A percentile compares a stretch with the other conserved stretches of the same genome.
These are phyloP conservation scores for Coemansia sp. DNA, from an alignment of 192 early-diverging fungal genomes.

Conservation along the genomic window DNA sequence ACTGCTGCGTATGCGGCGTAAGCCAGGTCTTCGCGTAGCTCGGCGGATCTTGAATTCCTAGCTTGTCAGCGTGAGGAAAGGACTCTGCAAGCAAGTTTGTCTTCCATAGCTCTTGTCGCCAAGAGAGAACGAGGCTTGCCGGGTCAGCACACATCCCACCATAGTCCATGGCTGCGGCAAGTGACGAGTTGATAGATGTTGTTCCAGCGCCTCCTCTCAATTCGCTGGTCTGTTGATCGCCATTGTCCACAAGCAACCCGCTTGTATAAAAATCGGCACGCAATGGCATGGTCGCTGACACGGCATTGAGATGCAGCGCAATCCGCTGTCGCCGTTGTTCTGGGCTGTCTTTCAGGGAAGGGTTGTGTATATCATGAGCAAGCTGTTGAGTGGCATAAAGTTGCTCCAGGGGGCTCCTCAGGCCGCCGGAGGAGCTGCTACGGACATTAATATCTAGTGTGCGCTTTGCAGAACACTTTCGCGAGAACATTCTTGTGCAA, in stretches of 20 bases:
- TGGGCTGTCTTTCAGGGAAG: background rate
- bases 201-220: slow-evolving; percentile 12
- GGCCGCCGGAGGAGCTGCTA: background rate
- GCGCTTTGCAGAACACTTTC: slow-evolving; percentile 28
- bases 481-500: background rate
- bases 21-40: slow-evolving; percentile 43
- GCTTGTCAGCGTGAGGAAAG: background rate
- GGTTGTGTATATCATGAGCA: slow-evolving; percentile 17
- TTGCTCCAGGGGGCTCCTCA: slow-evolving; percentile 33
- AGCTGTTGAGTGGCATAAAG: slow-evolving; percentile 26
- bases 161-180: slow-evolving; percentile 24
- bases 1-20: slow-evolving; percentile 39
- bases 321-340: slow-evolving; percentile 14
- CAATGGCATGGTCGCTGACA: slow-evolving; percentile 21
- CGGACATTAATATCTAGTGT: background rate
- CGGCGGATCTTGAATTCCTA: slow-evolving; percentile 13
- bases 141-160: slow-evolving; percentile 36
- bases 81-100: slow-evolving; percentile 2
- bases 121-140: slow-evolving; percentile 22
- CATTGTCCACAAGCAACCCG: slow-evolving; percentile 34
- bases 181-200: slow-evolving; percentile 14
- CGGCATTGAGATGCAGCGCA: slow-evolving; percentile 21
- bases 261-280: slow-evolving; percentile 44
- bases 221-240: background rate
- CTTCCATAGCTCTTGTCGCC: slow-evolving; percentile 31